Evolutionary conservation across 2,329 filamentous ascomycete species (phyloP).

Genomic region (Sphaerostilbella broomeana): DNA sequence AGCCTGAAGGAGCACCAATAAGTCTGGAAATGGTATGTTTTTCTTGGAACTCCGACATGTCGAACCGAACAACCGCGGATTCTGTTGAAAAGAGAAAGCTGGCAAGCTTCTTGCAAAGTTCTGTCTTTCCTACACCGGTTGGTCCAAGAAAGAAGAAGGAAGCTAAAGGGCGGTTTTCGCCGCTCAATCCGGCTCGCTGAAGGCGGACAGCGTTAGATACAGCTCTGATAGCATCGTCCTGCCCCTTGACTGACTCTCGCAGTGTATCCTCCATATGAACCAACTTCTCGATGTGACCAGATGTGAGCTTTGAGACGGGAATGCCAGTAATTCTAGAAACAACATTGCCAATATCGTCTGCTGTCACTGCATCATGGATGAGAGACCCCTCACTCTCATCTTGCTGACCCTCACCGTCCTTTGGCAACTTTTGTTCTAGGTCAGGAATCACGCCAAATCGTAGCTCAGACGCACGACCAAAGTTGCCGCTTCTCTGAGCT

Average conservation of each 20-base stretch:
- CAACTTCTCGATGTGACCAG: conserved; percentile 88
- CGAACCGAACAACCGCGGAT: conserved; percentile 83
- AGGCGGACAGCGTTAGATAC: conserved; percentile 91
- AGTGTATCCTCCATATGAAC: conserved; percentile 93
- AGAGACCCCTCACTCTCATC: conserved; percentile 46
- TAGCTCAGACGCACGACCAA: conserved; percentile 82
- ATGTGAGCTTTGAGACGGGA: conserved; percentile 84
- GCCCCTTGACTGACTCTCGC: conserved; percentile 76
- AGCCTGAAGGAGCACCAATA: conserved; percentile 88
- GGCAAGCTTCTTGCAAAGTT: conserved; percentile 93
- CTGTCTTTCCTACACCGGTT: conserved; percentile 94
- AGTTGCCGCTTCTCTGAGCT: conserved; percentile 82
- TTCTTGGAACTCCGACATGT: conserved; percentile 97
- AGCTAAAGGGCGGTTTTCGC: conserved; percentile 83
- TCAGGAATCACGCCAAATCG: conserved; percentile 80
- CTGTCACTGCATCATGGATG: conserved; percentile 89
- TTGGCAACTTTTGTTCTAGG: conserved; percentile 71
- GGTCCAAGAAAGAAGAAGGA: conserved; percentile 98
- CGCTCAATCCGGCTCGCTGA: conserved; percentile 85
- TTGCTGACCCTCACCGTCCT: conserved; percentile 53
- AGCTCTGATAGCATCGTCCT: conserved; percentile 86
- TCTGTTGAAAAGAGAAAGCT: conserved; percentile 90
- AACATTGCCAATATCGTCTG: conserved; percentile 88
- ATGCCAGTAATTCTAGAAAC: conserved; percentile 90
- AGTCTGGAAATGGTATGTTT: conserved; percentile 92